These are phyloP conservation scores for Camelina neglecta DNA, from an alignment of 345 rosid species.

Conservation along the genomic window DNA sequence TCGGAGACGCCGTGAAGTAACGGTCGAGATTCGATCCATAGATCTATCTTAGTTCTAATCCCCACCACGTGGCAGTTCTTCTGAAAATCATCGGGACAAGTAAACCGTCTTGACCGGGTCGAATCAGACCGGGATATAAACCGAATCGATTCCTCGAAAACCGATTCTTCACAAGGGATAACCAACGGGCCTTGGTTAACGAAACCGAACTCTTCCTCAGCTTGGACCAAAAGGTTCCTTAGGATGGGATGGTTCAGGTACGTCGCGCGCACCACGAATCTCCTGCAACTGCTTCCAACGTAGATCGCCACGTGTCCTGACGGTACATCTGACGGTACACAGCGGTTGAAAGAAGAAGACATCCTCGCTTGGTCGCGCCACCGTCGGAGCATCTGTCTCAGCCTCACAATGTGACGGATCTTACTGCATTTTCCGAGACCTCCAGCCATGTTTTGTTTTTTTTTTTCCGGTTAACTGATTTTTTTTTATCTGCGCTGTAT, in stretches of 20 bases:
- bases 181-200: conserved; percentile 75
- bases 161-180: conserved; percentile 87
- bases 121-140: conserved; percentile 68
- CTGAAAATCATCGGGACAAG: conserved; percentile 62
- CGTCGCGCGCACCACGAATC: conserved; percentile 89
- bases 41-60: conserved; percentile 50
- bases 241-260: conserved; percentile 88
- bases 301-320: conserved; percentile 89
- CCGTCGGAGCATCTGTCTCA: conserved; percentile 77
- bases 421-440: conserved; percentile 81
- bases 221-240: conserved; percentile 66
- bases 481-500: background rate
- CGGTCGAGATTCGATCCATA: conserved; percentile 81
- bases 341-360: conserved; percentile 55
- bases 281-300: conserved; percentile 67
- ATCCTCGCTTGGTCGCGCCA: conserved; percentile 88
- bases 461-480: background rate
- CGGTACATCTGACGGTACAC: conserved; percentile 78
- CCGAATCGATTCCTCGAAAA: conserved; percentile 77
- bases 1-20: conserved; percentile 64
- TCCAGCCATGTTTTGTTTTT: conserved; percentile 53
- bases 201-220: conserved; percentile 95
- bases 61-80: conserved; percentile 62
- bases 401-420: conserved; percentile 93
- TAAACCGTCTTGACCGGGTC: conserved; percentile 53